Base-by-base conservation (phyloP, 2,329 filamentous ascomycete species). In the Penicillium rolfsii region DNA sequence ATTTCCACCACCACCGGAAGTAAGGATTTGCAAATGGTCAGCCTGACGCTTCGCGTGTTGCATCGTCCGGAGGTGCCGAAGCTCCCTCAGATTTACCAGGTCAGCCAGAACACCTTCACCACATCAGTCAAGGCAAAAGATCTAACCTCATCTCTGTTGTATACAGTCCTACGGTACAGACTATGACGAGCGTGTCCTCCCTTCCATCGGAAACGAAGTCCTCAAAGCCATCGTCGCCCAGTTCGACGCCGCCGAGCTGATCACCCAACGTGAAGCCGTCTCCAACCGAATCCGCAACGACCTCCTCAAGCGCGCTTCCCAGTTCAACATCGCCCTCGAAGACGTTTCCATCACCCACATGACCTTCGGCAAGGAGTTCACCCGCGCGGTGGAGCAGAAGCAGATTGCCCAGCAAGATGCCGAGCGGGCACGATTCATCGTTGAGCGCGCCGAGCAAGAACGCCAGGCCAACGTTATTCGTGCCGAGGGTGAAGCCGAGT, bases 1-100 rank as follows among this genome's bases (percentile, higher is more conserved):
- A 98, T 99, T 77, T 91, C 91, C 68, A 99, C 95, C 30, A 99
- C 95, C 26, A 99, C 95, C 12, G 95, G 95, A 61, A 94, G 90
- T 85, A 99, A 99, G 87, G 95, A 99, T 82, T 81, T 99, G 84
- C 95, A 99, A 84, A 99, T 99, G 95, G 95, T 99, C 74, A 97
- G 93, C 85, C 85, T 99, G 84, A 99, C 95, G 57, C 85, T 99
- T 76, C 87, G 95, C 79, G 95, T 99, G 67, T 81, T 99, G 78
- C 94, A 98, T 82, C 86, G 96, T 71, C 95, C 96, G 5, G 94
- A 97, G 59, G 94, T 99, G 72, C 88, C 91, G 83, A 87, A 89
- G 72, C 83, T 99, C 75, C 96, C 95, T 62, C 96, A 94, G 83
- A 99, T 99, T 74, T 99, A 99, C 84, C 95, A 98, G 87, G 94